Conservation (phyloP, 805 yeast species). For the Ogataea paraovalis region DNA sequence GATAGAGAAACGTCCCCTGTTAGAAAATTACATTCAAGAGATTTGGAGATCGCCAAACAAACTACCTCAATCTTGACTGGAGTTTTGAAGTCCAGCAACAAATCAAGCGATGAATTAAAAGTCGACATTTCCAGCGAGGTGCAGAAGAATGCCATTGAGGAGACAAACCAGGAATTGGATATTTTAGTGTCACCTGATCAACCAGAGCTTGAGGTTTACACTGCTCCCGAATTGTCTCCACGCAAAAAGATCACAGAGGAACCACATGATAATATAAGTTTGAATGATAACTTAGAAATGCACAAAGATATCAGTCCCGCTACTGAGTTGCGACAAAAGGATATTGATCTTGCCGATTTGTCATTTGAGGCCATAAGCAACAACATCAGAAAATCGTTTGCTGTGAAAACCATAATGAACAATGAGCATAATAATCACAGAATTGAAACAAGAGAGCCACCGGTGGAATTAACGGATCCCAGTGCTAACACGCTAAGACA, state of each 20-base stretch:
- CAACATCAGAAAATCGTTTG: slow-evolving; percentile 30
- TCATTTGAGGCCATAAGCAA: slow-evolving; percentile 30
- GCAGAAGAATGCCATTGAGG: too few relatives aligned
- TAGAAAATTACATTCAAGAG: slow-evolving; percentile 13
- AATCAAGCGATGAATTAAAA: neutral
- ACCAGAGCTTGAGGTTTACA: neutral
- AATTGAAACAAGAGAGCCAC: too few relatives aligned
- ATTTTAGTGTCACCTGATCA: too few relatives aligned
- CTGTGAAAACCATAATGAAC: slow-evolving; percentile 13
- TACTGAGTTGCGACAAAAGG: neutral
- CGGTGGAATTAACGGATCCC: neutral
- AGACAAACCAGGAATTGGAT: too few relatives aligned
- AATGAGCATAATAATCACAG: neutral
- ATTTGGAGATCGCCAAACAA: slow-evolving; percentile 15
- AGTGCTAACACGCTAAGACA: too few relatives aligned
- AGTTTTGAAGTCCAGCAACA: neutral
- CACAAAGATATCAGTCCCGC: neutral
- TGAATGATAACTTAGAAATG: neutral
- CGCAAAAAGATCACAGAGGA: neutral
- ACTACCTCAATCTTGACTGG: slow-evolving; percentile 3
- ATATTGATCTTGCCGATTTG: slow-evolving; percentile 10
- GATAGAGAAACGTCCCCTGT: slow-evolving; percentile 17
- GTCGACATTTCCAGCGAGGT: too few relatives aligned
- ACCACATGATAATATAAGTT: neutral
- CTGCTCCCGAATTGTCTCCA: neutral